Base-by-base conservation (phyloP, 129 eudicot species). In the Saussurea involucrata region DNA sequence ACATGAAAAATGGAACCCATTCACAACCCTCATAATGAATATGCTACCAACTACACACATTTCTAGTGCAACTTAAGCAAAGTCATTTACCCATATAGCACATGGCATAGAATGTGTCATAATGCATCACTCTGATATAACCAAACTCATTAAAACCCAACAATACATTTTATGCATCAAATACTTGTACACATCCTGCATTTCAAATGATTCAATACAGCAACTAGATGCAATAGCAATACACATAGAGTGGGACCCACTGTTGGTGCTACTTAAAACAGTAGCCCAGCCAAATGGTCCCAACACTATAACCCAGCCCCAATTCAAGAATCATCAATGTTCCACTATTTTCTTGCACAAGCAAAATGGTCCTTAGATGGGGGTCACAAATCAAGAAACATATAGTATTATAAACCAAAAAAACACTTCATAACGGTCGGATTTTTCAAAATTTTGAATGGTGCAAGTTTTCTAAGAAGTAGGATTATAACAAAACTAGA, bases 241-340 rank as follows among this genome's bases (percentile, higher is more conserved):
- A 73, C 31, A 20, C 31, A 73, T 44, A 64, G 66, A 2, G 66
- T 78, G 71, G 20, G 46, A 34, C 69, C 79, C 44, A 80, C 78
- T 10, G 57, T 64, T 33, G n/a, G 68, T 65, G 73, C 20, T 55
- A 33, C 33, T 65, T 55, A 17, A 44, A 46, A 12, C 17, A 8
- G 42, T 46, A 34, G 31, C 58, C 58, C 73, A 46, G 3, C 73
- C 42, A 73, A 66, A 27, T 68, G 84, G 76, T 74, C 84, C 83
- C 80, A 74, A 57, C 40, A 15, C 71, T 34, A 72, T 37, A 66
- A 20, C 68, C 53, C 79, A 68, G 15, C 40, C 72, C 72, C 42
- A 44, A 44, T 64, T 72, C 32, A 46, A 64, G 22, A 65, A 22
- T 73, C 74, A 73, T 80, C 68, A 73, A 73, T 72, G 73, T 64